Base-by-base conservation (phyloP, 768 basidiomycete species). In the Filobasidium floriforme region DNA sequence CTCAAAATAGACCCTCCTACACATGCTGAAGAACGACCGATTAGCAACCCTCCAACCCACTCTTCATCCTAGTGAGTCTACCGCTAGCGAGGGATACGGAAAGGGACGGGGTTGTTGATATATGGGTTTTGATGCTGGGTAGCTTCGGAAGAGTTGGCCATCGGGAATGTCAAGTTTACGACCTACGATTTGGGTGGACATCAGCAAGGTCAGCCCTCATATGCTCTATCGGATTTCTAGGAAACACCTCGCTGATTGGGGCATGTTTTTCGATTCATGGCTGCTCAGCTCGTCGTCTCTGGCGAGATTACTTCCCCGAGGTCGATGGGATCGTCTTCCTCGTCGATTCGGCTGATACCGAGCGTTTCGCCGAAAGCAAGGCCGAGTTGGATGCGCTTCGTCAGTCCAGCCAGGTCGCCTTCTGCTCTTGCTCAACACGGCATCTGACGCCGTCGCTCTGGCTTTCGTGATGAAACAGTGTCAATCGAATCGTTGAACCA, bases 231-330 rank as follows among this genome's bases (percentile, higher is more conserved):
- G 7, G 28, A 63, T 63, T 15, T 57, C n/a, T n/a, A n/a, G 19
- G 24, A 15, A 15, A n/a, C 54, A 49, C 18, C 22, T n/a, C 46
- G 46, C 15, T 49, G 46, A 22, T 49, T 5, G 15, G 22, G 26
- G 28, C 1, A 12, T 41, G 51, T 12, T n/a, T 29, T 54, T n/a
- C 55, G 19, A 51, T 22, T 4, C 14, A 22, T 3, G 28, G 46
- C n/a, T 51, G 7, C 18, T 37, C 73, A 86, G 96, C 96, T 62
- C 93, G 96, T 72, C 90, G 96, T 72, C 88, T 98, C 78, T 99
- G 96, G 96, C 87, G 92, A 66, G 93, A 99, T 80, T 99, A 98
- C 82, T 98, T 99, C 87, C 96, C 96, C 60, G 96, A 98, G 80
- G 96, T 98, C 51, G 92, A 99, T 73, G 94, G 92, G 19, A 97